These are phyloP conservation scores for Lactifluus pinguis DNA, from an alignment of 768 basidiomycete genomes.

Conservation along the genomic window DNA sequence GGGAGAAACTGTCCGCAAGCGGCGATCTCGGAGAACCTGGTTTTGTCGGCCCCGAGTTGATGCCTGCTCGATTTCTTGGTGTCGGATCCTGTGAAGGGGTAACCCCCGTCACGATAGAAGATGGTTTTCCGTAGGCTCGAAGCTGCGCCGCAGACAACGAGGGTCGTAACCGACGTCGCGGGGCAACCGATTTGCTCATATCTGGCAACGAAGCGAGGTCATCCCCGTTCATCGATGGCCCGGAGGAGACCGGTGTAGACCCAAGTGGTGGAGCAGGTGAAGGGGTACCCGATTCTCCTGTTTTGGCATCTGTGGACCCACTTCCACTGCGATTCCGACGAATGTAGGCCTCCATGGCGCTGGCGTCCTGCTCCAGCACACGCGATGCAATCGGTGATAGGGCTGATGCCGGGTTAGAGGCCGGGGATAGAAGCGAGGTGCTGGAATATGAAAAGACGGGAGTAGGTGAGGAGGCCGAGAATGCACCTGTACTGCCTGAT, in stretches of 20 bases:
- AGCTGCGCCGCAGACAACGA: slow-evolving; percentile 75
- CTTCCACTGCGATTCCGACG: slow-evolving; percentile 77
- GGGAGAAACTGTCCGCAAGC: slow-evolving; percentile 11
- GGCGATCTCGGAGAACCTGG: slow-evolving; percentile 35
- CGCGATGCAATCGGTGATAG: slow-evolving; percentile 73
- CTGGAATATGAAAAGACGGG: slow-evolving; percentile 29
- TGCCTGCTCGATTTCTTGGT: slow-evolving; percentile 52
- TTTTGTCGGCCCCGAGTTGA: slow-evolving; percentile 45
- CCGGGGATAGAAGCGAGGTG: slow-evolving; percentile 25
- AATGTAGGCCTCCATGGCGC: slow-evolving; percentile 82
- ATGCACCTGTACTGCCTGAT: slow-evolving; percentile 36
- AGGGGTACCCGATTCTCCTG: slow-evolving; percentile 44
- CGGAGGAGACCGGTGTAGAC: slow-evolving; percentile 28
- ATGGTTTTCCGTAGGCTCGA: slow-evolving; percentile 29
- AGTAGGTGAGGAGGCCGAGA: slow-evolving; percentile 31
- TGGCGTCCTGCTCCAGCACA: slow-evolving; percentile 76
- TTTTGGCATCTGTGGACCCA: slow-evolving; percentile 62
- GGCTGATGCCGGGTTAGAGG: slow-evolving; percentile 34
- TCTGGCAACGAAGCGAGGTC: slow-evolving; percentile 39
- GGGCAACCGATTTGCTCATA: slow-evolving; percentile 46
- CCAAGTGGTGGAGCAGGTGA: slow-evolving; percentile 17
- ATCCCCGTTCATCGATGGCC: slow-evolving; percentile 46
- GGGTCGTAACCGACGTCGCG: slow-evolving; percentile 52
- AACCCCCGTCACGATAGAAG: slow-evolving; percentile 16
- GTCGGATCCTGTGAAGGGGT: slow-evolving; percentile 30